phyloP scores from a whole-genome alignment of 2,329 filamentous ascomycete genomes.

The Aspergillus sclerotialis region DNA sequence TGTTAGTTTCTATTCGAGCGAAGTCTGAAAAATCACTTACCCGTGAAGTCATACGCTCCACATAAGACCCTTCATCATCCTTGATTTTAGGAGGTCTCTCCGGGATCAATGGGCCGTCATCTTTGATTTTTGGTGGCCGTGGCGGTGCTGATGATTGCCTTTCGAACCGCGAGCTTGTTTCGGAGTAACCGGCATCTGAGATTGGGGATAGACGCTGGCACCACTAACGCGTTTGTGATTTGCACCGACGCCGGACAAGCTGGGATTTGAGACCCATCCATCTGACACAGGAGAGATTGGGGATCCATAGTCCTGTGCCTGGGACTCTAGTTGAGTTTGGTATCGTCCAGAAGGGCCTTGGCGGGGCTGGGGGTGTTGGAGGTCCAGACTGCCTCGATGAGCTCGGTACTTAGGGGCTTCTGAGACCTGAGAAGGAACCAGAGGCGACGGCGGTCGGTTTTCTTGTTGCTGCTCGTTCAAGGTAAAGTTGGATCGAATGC shows the following conservation, averaged over 20 bases:
- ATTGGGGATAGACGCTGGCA: slow-evolving; percentile 39
- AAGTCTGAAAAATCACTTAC: slow-evolving; percentile 19
- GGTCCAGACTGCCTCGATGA: slow-evolving; percentile 56
- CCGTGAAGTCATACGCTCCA: slow-evolving; percentile 35
- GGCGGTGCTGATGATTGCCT: slow-evolving; percentile 36
- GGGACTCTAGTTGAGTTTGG: slow-evolving; percentile 54
- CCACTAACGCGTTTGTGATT: slow-evolving; percentile 30
- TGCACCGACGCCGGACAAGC: slow-evolving; percentile 26
- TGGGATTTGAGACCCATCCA: slow-evolving; percentile 40
- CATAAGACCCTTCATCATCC: slow-evolving; percentile 30
- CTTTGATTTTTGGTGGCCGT: slow-evolving; percentile 47
- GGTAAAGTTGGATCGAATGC: slow-evolving; percentile 37
- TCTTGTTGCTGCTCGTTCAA: slow-evolving; percentile 34
- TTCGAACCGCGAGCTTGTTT: slow-evolving; percentile 27
- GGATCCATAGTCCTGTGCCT: slow-evolving; percentile 48
- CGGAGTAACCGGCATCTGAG: slow-evolving; percentile 41
- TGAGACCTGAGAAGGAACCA: slow-evolving; percentile 53
- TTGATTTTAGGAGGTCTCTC: slow-evolving; percentile 38
- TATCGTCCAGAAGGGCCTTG: slow-evolving; percentile 56
- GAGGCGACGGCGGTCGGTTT: slow-evolving; percentile 51
- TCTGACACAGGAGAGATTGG: slow-evolving; percentile 37
- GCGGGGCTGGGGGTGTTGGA: slow-evolving; percentile 59
- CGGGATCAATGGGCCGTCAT: slow-evolving; percentile 55
- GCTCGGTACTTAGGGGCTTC: slow-evolving; percentile 59
- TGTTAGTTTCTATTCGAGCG: neutral